Evolutionary conservation across 2,329 filamentous ascomycete species (phyloP).

Genomic region (Colletotrichum cordylinicola): DNA sequence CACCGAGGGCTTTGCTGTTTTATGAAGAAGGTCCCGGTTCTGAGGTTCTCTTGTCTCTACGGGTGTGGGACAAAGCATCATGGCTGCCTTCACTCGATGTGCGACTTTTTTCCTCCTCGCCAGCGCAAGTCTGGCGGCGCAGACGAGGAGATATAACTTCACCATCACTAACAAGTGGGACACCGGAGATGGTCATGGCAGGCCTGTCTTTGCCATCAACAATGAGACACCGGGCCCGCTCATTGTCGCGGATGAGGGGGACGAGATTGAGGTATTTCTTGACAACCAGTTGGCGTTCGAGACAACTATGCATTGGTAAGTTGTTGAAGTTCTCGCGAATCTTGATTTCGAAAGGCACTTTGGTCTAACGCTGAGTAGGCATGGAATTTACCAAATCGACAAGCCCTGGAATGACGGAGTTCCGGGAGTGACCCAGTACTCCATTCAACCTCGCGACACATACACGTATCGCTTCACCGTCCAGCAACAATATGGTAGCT

Average conservation of each 20-base stretch:
- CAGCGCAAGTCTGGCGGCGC: not conserved
- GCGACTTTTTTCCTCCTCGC: not conserved
- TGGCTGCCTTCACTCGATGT: not conserved
- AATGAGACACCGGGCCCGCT: conserved; percentile 11
- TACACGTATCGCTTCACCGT: conserved; percentile 12
- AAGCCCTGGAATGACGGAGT: conserved; percentile 18
- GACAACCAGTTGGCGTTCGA: conserved; percentile 16
- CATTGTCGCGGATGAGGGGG: conserved; percentile 16
- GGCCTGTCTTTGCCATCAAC: conserved; percentile 15
- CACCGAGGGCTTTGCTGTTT: not conserved
- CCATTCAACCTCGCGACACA: conserved; percentile 11
- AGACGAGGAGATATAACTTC: conserved; percentile 12
- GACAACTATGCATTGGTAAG: conserved; percentile 16
- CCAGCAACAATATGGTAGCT: conserved; percentile 12
- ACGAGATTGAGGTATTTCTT: conserved; percentile 14
- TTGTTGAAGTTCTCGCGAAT: not conserved
- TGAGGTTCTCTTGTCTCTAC: not conserved
- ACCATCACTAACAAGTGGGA: conserved; percentile 16
- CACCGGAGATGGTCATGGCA: conserved; percentile 3
- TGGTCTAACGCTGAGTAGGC: not conserved
- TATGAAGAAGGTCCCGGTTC: not conserved
- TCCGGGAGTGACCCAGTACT: conserved; percentile 11
- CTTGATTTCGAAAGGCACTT: not conserved
- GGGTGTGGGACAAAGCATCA: not conserved
- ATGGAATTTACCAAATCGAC: conserved; percentile 13